Evolutionary conservation across 768 basidiomycete genomes (phyloP).

Genomic region (Leccinum boreale): DNA sequence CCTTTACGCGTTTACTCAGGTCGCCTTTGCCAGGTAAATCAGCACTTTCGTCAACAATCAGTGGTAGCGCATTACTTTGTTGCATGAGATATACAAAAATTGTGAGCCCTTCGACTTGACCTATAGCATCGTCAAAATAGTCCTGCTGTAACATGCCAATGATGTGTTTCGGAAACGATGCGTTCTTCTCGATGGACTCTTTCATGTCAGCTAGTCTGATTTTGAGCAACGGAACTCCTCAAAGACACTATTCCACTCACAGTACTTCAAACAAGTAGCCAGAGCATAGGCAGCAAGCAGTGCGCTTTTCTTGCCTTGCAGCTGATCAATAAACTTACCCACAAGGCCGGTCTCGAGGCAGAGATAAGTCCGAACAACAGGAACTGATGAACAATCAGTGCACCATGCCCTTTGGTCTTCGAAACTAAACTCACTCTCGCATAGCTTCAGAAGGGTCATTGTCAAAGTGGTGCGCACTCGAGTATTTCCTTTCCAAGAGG

Average conservation of each 20-base stretch:
- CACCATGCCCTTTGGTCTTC: neutral
- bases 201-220: constrained; percentile 13
- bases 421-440: constrained; percentile 11
- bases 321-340: constrained; percentile 13
- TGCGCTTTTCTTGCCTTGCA: constrained; percentile 13
- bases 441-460: constrained; percentile 21
- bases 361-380: constrained; percentile 4
- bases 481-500: neutral
- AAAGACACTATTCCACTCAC: constrained; percentile 3
- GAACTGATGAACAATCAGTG: constrained; percentile 8
- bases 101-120: constrained; percentile 23
- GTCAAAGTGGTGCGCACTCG: constrained; percentile 22
- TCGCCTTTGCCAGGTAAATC: constrained; percentile 5
- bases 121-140: constrained; percentile 25
- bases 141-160: constrained; percentile 18
- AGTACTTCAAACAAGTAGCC: constrained; percentile 9
- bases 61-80: constrained; percentile 7
- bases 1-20: constrained; percentile 8
- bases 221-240: neutral
- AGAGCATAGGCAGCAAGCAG: constrained; percentile 23
- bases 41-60: neutral
- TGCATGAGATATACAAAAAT: constrained; percentile 21
- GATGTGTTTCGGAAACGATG: constrained; percentile 6
- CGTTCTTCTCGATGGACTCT: neutral
- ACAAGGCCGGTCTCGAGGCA: constrained; percentile 1